A percentile compares a stretch with the other conserved stretches of the same genome.
Conservation (phyloP, 2,329 filamentous ascomycete species). For the Aureobasidium lini region DNA sequence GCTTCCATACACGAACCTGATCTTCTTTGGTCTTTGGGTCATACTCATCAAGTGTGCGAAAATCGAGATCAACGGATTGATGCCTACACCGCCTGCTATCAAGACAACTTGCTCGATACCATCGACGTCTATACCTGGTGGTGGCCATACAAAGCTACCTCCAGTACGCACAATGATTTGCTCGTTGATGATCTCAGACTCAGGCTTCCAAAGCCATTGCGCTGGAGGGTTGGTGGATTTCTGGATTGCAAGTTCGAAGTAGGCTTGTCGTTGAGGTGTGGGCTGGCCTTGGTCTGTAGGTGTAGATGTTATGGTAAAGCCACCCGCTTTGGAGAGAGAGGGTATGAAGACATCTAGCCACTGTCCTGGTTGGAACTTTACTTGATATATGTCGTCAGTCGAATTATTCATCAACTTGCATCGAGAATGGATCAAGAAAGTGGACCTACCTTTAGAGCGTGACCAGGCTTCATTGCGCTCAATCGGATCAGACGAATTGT, state of each 20-base stretch:
- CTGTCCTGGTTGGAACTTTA: conserved; percentile 71
- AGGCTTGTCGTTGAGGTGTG: conserved; percentile 29
- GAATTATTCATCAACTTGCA: not conserved
- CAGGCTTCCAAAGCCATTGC: conserved; percentile 63
- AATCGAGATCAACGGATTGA: conserved; percentile 75
- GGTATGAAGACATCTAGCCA: conserved; percentile 83
- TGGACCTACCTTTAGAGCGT: conserved; percentile 24
- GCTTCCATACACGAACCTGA: conserved; percentile 59
- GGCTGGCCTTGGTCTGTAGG: conserved; percentile 44
- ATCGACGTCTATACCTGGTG: conserved; percentile 38
- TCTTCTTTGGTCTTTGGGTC: conserved; percentile 29
- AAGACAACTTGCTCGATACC: conserved; percentile 58
- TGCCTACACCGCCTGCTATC: conserved; percentile 72
- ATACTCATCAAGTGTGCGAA: conserved; percentile 46
- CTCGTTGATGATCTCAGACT: conserved; percentile 48
- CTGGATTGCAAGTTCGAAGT: conserved; percentile 74
- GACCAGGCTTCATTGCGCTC: conserved; percentile 42
- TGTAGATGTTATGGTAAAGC: conserved; percentile 80
- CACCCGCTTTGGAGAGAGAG: conserved; percentile 60
- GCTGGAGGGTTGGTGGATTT: conserved; percentile 64
- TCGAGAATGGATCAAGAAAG: not conserved
- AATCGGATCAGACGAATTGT: conserved; percentile 63
- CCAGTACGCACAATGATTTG: conserved; percentile 64
- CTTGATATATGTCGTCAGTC: conserved; percentile 14
- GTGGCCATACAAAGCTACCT: conserved; percentile 75